These are phyloP conservation scores for Flaveria trinervia DNA, from an alignment of 129 eudicot genomes.

Conservation along the genomic window DNA sequence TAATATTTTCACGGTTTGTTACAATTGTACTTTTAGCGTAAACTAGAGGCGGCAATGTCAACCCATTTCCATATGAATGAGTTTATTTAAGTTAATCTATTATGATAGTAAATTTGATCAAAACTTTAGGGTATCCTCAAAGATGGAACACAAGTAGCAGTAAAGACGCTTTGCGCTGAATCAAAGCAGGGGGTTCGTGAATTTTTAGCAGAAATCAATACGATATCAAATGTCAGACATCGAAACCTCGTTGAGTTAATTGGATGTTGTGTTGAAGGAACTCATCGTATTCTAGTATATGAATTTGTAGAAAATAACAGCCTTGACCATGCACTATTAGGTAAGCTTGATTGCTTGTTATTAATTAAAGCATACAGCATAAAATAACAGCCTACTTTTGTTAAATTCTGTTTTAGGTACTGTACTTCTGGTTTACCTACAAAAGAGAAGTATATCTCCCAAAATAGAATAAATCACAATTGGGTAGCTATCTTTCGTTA, in stretches of 20 bases:
- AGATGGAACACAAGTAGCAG: conserved; percentile 75
- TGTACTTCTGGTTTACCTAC: not conserved
- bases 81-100: not conserved
- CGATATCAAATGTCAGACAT: conserved; percentile 81
- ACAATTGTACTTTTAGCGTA: not conserved
- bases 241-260: conserved; percentile 77
- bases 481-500: not conserved
- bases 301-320: conserved; percentile 85
- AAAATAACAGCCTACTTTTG: not conserved
- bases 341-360: conserved; percentile 31
- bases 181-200: conserved; percentile 93
- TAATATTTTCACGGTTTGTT: not conserved
- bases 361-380: not conserved
- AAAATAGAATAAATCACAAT: not conserved
- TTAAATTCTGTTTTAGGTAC: not conserved
- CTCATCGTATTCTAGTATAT: conserved; percentile 75
- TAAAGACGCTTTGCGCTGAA: conserved; percentile 76
- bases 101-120: not conserved
- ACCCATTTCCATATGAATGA: not conserved
- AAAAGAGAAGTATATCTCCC: not conserved
- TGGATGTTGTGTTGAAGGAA: conserved; percentile 86
- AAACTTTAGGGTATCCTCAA: conserved; percentile 65
- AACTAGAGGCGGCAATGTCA: not conserved
- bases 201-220: conserved; percentile 78
- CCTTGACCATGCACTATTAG: conserved; percentile 76